Conservation (phyloP, 2,329 filamentous ascomycete species). For the Apiospora kogelbergensis region DNA sequence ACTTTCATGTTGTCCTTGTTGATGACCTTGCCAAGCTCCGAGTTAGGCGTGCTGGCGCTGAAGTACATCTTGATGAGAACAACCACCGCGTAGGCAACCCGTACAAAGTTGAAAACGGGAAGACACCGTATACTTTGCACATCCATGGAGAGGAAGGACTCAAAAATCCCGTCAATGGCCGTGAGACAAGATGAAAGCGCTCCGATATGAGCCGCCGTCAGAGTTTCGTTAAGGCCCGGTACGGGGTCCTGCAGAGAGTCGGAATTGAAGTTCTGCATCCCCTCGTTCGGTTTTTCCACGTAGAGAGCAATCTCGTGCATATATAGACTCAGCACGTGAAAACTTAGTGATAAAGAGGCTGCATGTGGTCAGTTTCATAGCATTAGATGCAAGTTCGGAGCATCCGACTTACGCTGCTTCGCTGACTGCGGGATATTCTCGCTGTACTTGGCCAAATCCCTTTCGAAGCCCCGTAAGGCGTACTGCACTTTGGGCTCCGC, state of each 20-base stretch:
- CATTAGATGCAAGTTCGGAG: not conserved
- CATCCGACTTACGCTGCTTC: slow-evolving; percentile 52
- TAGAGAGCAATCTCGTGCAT: slow-evolving; percentile 77
- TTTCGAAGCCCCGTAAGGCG: slow-evolving; percentile 63
- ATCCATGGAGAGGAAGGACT: slow-evolving; percentile 63
- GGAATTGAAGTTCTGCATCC: slow-evolving; percentile 46
- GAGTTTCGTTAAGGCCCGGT: slow-evolving; percentile 35
- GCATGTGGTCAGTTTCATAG: slow-evolving; percentile 17
- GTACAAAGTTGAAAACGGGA: slow-evolving; percentile 70
- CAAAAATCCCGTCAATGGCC: slow-evolving; percentile 66
- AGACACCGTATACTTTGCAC: slow-evolving; percentile 59
- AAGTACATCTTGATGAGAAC: slow-evolving; percentile 75
- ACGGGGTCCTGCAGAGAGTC: slow-evolving; percentile 44
- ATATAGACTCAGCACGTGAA: slow-evolving; percentile 67
- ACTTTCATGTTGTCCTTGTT: slow-evolving; percentile 66
- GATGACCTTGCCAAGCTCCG: slow-evolving; percentile 69
- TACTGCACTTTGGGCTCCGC: slow-evolving; percentile 64
- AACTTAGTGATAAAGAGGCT: slow-evolving; percentile 64
- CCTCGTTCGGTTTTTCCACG: slow-evolving; percentile 58
- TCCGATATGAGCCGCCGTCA: slow-evolving; percentile 62
- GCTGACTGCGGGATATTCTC: slow-evolving; percentile 51
- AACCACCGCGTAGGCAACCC: slow-evolving; percentile 70
- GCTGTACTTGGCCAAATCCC: slow-evolving; percentile 61
- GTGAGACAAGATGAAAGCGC: slow-evolving; percentile 66
- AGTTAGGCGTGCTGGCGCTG: slow-evolving; percentile 61